phyloP scores from a whole-genome alignment of 371 early-diverging fungal genomes.

The Mortierella sp. region DNA sequence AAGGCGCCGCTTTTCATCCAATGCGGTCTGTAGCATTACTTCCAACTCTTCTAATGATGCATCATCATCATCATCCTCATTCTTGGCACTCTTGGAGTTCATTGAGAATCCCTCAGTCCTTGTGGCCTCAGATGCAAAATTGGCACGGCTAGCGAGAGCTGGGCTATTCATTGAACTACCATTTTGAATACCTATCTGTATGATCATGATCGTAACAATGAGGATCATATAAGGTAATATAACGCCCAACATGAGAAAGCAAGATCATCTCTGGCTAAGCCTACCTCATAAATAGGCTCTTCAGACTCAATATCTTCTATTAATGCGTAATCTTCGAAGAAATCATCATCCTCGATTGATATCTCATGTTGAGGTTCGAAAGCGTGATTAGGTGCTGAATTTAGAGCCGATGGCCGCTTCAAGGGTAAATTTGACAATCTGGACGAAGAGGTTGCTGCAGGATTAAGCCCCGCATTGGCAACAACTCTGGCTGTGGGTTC shows the following conservation, averaged over 20 bases:
- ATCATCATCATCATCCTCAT: constrained; percentile 27
- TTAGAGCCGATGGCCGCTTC: background rate
- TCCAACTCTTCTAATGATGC: constrained; percentile 39
- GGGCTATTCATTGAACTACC: too few relatives aligned
- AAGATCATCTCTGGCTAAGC: background rate
- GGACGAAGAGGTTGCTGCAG: background rate
- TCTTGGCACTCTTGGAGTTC: background rate
- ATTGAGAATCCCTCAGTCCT: background rate
- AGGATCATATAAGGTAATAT: too few relatives aligned
- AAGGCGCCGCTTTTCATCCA: constrained; percentile 46
- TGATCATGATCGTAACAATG: too few relatives aligned
- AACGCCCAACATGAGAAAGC: too few relatives aligned
- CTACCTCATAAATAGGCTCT: constrained; percentile 19
- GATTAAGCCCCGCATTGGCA: background rate
- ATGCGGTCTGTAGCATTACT: constrained; percentile 41
- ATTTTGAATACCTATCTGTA: too few relatives aligned
- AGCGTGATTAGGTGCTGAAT: background rate
- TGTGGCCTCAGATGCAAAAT: background rate
- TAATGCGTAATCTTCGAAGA: constrained; percentile 24
- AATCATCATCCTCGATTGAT: constrained; percentile 18
- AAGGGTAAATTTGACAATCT: background rate
- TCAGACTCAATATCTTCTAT: constrained; percentile 22
- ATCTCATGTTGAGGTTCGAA: background rate
- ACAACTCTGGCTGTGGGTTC: background rate
- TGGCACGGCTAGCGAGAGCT: background rate